These are phyloP conservation scores for Alternaria metachromatica DNA, from an alignment of 2,329 filamentous ascomycete genomes.

Conservation along the genomic window DNA sequence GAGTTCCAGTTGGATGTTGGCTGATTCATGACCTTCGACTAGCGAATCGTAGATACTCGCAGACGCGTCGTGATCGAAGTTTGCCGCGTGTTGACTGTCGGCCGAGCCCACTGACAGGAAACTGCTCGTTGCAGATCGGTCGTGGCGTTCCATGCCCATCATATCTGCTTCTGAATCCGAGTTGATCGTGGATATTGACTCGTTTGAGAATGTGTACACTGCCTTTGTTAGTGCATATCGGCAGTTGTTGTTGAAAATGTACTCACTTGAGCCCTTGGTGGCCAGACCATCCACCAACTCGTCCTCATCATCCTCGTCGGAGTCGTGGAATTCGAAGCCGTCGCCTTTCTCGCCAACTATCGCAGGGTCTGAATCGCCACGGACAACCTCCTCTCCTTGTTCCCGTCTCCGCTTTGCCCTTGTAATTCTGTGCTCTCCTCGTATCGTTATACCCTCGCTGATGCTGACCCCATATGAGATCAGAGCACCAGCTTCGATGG, in stretches of 20 bases:
- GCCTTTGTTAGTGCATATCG: constrained; percentile 19
- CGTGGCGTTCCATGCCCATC: constrained; percentile 53
- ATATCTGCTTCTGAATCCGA: constrained; percentile 56
- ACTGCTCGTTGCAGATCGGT: constrained; percentile 69
- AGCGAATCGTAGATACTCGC: constrained; percentile 86
- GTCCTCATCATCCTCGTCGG: constrained; percentile 70
- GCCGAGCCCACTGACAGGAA: constrained; percentile 77
- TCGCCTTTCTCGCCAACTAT: constrained; percentile 66
- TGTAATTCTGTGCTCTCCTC: constrained; percentile 54
- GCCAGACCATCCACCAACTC: constrained; percentile 54
- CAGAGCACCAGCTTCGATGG: constrained; percentile 74
- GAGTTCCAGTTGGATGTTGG: constrained; percentile 92
- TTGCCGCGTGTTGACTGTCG: constrained; percentile 59
- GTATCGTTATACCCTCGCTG: constrained; percentile 63
- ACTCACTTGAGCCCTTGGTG: constrained; percentile 44
- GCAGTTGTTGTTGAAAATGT: too few species aligned
- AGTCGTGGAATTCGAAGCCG: constrained; percentile 65
- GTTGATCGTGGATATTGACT: constrained; percentile 70
- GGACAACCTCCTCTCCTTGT: constrained; percentile 47
- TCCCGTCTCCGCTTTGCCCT: constrained; percentile 55
- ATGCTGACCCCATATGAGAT: constrained; percentile 81
- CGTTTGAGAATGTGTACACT: constrained; percentile 61
- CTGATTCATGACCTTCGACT: constrained; percentile 71
- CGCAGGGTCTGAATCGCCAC: constrained; percentile 53
- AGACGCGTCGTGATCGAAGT: constrained; percentile 88